Evolutionary conservation across 2,329 filamentous ascomycete species (phyloP), one percentile per base, ranked within the genome.

Genomic region (Nemania abortiva): DNA sequence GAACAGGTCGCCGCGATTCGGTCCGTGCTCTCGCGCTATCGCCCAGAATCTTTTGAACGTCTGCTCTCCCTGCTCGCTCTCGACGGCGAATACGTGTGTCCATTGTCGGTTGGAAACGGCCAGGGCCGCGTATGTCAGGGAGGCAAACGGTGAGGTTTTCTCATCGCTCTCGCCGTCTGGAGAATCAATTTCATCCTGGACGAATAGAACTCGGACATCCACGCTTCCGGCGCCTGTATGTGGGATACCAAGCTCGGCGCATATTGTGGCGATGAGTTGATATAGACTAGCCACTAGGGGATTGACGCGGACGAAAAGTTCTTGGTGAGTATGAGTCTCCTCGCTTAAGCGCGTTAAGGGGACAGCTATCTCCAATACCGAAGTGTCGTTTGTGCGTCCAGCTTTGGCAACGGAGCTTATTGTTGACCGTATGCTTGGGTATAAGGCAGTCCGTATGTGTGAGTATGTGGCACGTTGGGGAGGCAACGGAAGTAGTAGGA

Each of bases 71-170:
- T 6, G 31, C 39, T 62, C 59, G 15, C 59, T 54, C 37, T 42
- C 47, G 27, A 62, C 59, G n/a, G 50, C 59, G 50, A 62, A 62
- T n/a, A 62, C n/a, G 10, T 53, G 59, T n/a, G 59, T 53, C 59
- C 59, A 62, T 6, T 4, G 11, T 5, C 29, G 15, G 3, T 20
- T 22, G 18, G 39, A 49, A 22, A 24, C 9, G 6, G 27, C 24
- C 2, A 49, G 56, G 6, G 34, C 34, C 9, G 54, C n/a, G 34
- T 56, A 56, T 15, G 22, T 22, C 6, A 56, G n/a, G 34, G 39
- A 31, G 15, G 31, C 31, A 34, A 42, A 18, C 20, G 54, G 34
- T 52, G 20, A 5, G 49, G 9, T 9, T 34, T 22, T 27, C 49
- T 42, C n/a, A 11, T 42, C 34, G 15, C 20, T 13, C 22, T 27